A percentile compares a stretch with the other conserved stretches of the same genome.
Conservation (phyloP, 805 yeast genomes). For the Saccharomycopsis amapae region DNA sequence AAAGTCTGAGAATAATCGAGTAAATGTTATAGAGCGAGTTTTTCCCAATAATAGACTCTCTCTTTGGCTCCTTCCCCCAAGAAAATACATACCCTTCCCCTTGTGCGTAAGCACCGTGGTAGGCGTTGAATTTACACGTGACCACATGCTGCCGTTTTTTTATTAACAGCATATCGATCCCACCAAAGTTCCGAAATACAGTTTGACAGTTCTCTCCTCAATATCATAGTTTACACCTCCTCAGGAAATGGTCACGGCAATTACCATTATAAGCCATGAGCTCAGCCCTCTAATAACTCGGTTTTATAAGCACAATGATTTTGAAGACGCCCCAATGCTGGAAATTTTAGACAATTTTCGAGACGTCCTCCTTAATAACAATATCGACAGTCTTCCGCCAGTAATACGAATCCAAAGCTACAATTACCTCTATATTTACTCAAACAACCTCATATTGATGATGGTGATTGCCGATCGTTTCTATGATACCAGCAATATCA, state of each 20-base stretch:
- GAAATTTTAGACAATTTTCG: conserved; percentile 15
- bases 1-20: too few species aligned
- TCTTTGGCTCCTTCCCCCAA: too few species aligned
- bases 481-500: conserved; percentile 38
- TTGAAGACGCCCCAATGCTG: conserved; percentile 11
- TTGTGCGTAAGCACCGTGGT: too few species aligned
- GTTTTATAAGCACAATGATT: conserved; percentile 14
- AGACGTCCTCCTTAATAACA: conserved; percentile 3
- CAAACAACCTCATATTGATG: conserved; percentile 12
- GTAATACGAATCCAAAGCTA: conserved; percentile 13
- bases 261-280: conserved; percentile 20
- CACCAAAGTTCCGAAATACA: too few species aligned
- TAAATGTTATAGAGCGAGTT: too few species aligned
- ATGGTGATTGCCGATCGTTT: conserved; percentile 9
- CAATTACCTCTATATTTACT: conserved; percentile 16
- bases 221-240: too few species aligned
- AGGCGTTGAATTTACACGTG: too few species aligned
- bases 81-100: too few species aligned
- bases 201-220: too few species aligned
- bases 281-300: conserved; percentile 16
- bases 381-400: conserved; percentile 9
- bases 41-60: too few species aligned
- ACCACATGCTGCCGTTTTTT: too few species aligned
- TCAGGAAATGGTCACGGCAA: conserved; percentile 22
- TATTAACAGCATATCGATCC: too few species aligned